Evolutionary conservation across 306 rosid species (phyloP), one percentile per base, ranked within the genome.

Genomic region (Acacia acuminata): DNA sequence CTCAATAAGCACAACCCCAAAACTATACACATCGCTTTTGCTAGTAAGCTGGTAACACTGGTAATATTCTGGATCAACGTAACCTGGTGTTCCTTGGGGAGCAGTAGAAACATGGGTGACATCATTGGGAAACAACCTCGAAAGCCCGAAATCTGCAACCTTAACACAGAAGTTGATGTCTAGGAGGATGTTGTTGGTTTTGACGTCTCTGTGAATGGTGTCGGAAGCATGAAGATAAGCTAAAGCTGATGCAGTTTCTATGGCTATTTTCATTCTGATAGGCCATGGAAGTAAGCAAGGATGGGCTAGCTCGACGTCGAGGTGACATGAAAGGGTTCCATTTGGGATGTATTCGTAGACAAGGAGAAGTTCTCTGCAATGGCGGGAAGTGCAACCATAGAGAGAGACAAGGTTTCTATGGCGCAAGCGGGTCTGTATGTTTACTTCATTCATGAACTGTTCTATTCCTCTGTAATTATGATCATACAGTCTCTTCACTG

Each of bases 41-140:
- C 82, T 78, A 0, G 92, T 91, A 51, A 91, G 88, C 63, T 91
- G 91, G 77, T 84, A 89, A 58, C 90, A 88, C 9, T 77, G 82
- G 71, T 84, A 87, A 78, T 90, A 87, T 58, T 87, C 89, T n/a
- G 92, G 91, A 63, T 90, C 91, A 11, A 90, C 83, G 25, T 88
- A 86, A 4, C 91, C 93, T 10, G 86, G 91, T 8, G 93, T 88
- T 36, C 93, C 93, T 64, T 82, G 91, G 27, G 93, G 93, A 38
- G 90, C 82, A 3, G 89, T 90, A 7, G 93, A 90, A 55, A 88
- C 85, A 44, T 90, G 91, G 25, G 82, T 84, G 60, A 83, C 87
- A 36, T 90, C 81, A 19, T 43, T 22, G 40, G 91, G 90, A 72
- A 88, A 88, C 45, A 84, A 67, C 55, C 90, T 44, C 14, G 94